Evolutionary conservation across 1,284 basidiomycete genomes (phyloP), one percentile per base, ranked within the genome.

Genomic region (Boletus hoseneyae): DNA sequence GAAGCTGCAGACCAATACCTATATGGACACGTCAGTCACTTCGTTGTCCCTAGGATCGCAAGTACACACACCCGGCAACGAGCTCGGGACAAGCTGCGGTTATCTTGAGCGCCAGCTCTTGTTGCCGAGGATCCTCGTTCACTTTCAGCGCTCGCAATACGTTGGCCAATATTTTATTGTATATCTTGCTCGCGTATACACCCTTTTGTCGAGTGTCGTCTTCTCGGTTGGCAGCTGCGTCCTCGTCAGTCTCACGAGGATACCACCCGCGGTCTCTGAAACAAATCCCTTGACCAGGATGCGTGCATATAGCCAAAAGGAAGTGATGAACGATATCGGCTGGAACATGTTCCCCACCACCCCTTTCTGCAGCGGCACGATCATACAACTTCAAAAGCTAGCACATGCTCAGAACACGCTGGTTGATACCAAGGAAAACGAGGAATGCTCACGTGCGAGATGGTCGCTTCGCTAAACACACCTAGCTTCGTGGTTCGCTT

Each of bases 211-310:
- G 64, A 57, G 41, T 61, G 13, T 62, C 65, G 0, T 54, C 48
- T 2, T 57, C 61, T n/a, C 63, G 61, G 8, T 65, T 65, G 15
- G 40, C 16, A 10, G 39, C 15, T 2, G 44, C 59, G 10, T 46
- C 51, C 42, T 58, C 62, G 4, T 75, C 72, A 2, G 68, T 65
- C 58, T 83, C 80, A 3, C 90, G 81, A 2, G 84, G 84, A 62
- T 97, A 97, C 94, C 94, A 97, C 1, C 93, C 94, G 13, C 82
- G 78, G 63, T 96, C 93, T 42, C 75, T 79, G 69, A 96, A 97
- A 64, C 93, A 97, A 19, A 97, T 75, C 0, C 94, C 95, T 16
- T 77, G 73, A 0, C 92, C 92, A 0, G 90, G 90, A 23, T 82
- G 82, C 0, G 90, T 88, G 58, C 88, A 91, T n/a, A 93, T 81